Conservation (phyloP, 2,329 filamentous ascomycete genomes). For the Apiospora sp. region DNA sequence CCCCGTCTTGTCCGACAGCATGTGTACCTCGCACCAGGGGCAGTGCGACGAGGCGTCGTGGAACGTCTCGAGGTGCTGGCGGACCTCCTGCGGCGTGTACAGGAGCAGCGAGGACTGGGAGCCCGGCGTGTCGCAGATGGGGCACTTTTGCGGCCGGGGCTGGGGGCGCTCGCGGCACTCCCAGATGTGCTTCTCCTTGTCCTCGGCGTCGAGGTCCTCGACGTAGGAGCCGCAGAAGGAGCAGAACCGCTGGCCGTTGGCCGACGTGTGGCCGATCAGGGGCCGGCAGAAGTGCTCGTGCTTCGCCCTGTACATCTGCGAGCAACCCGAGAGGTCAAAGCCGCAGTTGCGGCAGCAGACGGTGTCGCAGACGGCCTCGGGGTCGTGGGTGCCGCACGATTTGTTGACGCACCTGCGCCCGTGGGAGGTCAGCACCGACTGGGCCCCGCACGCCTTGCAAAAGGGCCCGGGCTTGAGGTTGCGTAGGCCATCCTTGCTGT, state of each 20-base stretch:
- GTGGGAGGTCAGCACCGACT: neutral
- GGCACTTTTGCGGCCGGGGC: neutral
- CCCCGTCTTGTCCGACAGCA: neutral
- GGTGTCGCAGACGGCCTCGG: neutral
- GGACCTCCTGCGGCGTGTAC: slow-evolving; percentile 18
- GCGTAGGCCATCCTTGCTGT: neutral
- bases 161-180: slow-evolving; percentile 13
- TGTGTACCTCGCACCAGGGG: slow-evolving; percentile 23
- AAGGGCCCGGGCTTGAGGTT: neutral
- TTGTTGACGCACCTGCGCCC: neutral
- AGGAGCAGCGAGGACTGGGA: neutral
- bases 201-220: neutral
- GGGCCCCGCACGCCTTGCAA: neutral
- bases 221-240: slow-evolving; percentile 24
- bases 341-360: slow-evolving; percentile 8
- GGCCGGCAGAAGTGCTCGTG: neutral
- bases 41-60: neutral
- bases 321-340: neutral
- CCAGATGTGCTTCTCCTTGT: slow-evolving; percentile 12
- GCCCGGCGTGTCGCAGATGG: neutral
- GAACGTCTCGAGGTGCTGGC: neutral
- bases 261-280: neutral
- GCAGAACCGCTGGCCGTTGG: neutral
- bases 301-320: neutral
- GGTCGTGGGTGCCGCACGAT: neutral